Percentiles rank a stretch among this genome's conserved stretches.
These are phyloP conservation scores for Exophiala oligosperma DNA, from an alignment of 2,329 filamentous ascomycete species.

Conservation along the genomic window DNA sequence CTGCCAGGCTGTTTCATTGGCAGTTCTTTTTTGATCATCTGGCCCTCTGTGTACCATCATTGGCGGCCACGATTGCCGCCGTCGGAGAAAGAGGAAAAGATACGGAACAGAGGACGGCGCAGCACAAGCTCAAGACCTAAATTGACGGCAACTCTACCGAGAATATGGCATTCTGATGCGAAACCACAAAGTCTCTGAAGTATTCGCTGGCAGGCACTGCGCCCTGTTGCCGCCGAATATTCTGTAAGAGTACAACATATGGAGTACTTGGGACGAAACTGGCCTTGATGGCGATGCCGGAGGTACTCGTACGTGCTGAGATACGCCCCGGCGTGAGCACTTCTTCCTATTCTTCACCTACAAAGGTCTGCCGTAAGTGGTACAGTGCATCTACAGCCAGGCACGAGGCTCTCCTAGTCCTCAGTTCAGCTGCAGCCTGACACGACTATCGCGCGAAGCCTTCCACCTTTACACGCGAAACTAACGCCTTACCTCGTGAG, in stretches of 20 bases:
- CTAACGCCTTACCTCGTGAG: slow-evolving; percentile 14
- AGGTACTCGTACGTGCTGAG: too few species aligned
- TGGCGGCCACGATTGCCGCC: slow-evolving; percentile 12
- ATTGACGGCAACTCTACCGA: neutral
- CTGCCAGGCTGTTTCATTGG: slow-evolving; percentile 10
- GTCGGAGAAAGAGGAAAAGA: slow-evolving; percentile 5
- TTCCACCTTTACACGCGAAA: slow-evolving; percentile 11
- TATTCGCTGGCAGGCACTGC: too few species aligned
- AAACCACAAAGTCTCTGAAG: neutral
- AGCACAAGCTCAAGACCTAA: neutral
- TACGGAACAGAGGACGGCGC: slow-evolving; percentile 8
- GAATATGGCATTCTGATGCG: neutral
- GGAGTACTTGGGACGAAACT: too few species aligned
- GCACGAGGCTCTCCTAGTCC: too few species aligned
- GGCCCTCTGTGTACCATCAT: neutral
- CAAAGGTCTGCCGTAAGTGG: too few species aligned
- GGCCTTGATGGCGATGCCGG: too few species aligned
- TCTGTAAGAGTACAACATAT: too few species aligned
- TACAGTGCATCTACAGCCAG: too few species aligned
- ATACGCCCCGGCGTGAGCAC: too few species aligned
- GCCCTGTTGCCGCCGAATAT: too few species aligned
- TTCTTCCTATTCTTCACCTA: too few species aligned
- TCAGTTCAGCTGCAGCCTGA: neutral
- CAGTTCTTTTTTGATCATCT: neutral
- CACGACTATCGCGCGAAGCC: slow-evolving; percentile 6